A percentile compares a stretch with the other conserved stretches of the same genome.
These are phyloP conservation scores for Linaria vulgaris DNA, from an alignment of 257 asterid species.

Conservation along the genomic window DNA sequence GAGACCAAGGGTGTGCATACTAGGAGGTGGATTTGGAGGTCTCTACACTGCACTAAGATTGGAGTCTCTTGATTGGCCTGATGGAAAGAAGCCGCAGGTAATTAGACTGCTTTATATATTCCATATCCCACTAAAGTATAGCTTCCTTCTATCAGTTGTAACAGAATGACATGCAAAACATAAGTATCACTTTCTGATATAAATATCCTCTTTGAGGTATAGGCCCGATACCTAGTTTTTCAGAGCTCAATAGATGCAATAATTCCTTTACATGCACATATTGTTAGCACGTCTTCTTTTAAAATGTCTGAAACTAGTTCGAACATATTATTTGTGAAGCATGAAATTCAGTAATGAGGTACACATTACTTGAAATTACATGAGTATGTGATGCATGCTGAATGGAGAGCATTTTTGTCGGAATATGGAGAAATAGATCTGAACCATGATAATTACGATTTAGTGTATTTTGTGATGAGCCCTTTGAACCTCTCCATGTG, in stretches of 20 bases:
- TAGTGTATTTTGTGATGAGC: neutral
- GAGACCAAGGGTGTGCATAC: constrained; percentile 94
- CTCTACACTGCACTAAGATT: constrained; percentile 91
- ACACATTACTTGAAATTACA: neutral
- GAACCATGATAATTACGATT: neutral
- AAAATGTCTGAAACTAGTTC: neutral
- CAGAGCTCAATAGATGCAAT: neutral
- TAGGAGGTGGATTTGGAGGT: constrained; percentile 99
- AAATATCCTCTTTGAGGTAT: constrained; percentile 5
- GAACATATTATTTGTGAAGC: neutral
- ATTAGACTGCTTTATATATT: neutral
- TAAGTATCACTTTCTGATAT: constrained; percentile 1
- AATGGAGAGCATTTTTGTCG: constrained; percentile 1
- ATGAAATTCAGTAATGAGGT: constrained; percentile 3
- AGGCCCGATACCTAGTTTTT: neutral
- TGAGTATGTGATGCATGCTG: constrained; percentile 6
- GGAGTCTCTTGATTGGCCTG: constrained; percentile 94
- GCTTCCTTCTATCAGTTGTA: constrained; percentile 5
- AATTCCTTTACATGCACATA: constrained; percentile 6
- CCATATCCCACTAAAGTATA: neutral
- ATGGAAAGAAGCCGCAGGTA: constrained; percentile 90
- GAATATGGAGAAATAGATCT: neutral
- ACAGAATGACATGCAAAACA: no score
- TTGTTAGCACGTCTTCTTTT: constrained; percentile 4
- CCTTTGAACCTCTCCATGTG: constrained; percentile 11